phyloP scores from a whole-genome alignment of 768 basidiomycete species.

The Boletus eberwhitei region DNA sequence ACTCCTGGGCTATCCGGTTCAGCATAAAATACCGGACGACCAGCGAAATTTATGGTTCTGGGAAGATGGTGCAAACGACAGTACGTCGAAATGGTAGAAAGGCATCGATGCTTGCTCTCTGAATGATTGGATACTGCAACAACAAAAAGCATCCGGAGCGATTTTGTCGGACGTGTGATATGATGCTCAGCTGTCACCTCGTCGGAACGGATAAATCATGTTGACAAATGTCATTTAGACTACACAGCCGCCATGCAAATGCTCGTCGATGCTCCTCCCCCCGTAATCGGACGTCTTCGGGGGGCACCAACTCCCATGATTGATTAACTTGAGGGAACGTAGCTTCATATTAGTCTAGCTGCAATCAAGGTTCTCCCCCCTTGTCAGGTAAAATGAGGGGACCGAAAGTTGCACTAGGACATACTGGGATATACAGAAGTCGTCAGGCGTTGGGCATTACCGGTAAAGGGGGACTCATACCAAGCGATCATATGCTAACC shows the following conservation, averaged over 20 bases:
- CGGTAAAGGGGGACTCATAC: constrained; percentile 2
- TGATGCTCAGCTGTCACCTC: constrained; percentile 5
- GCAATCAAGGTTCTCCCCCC: not conserved
- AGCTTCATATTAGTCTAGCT: not conserved
- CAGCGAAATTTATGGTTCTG: not conserved
- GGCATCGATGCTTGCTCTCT: not conserved
- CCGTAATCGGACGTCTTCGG: not conserved
- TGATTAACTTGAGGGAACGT: not conserved
- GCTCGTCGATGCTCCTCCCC: not conserved
- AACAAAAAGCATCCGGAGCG: not conserved
- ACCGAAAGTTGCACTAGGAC: not conserved
- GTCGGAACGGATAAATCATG: not conserved
- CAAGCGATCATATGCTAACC: constrained; percentile 13
- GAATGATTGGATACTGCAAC: not conserved
- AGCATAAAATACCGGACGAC: not conserved
- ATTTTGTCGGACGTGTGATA: not conserved
- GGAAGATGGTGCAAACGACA: not conserved
- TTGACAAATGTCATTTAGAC: constrained; percentile 7
- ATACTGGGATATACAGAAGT: not conserved
- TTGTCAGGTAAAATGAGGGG: not conserved
- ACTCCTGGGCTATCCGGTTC: not conserved
- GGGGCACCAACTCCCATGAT: not conserved
- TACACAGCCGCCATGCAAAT: not conserved
- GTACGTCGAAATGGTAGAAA: constrained; percentile 5
- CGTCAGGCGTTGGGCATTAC: not conserved